phyloP scores from a whole-genome alignment of 352 stramenopile genomes.

The Phytophthora ramorum region DNA sequence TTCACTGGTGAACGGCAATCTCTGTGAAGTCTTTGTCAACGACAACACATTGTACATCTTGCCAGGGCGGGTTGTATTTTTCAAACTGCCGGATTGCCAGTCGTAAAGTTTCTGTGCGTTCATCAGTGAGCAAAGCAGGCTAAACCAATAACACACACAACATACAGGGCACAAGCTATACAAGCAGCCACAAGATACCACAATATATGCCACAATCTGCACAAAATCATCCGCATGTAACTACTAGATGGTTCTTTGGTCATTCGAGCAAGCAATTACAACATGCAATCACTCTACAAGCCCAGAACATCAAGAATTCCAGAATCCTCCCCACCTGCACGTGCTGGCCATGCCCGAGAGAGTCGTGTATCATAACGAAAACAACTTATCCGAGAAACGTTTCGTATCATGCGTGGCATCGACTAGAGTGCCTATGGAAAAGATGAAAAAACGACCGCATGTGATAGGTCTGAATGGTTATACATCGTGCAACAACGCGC shows the following conservation, averaged over 20 bases:
- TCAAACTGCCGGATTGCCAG: constrained; percentile 20
- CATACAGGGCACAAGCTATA: not conserved
- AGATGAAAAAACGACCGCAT: not conserved
- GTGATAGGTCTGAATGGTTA: not conserved
- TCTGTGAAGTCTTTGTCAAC: constrained; percentile 38
- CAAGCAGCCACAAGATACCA: constrained; percentile 1
- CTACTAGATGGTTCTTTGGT: not conserved
- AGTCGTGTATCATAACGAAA: constrained; percentile 24
- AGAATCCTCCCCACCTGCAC: constrained; percentile 14
- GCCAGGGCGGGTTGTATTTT: constrained; percentile 9
- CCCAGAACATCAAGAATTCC: no score
- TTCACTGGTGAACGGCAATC: constrained; percentile 9
- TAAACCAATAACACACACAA: constrained; percentile 3
- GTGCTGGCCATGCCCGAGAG: constrained; percentile 14
- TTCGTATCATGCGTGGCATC: constrained; percentile 22
- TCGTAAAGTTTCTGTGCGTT: constrained; percentile 3
- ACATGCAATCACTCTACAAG: not conserved
- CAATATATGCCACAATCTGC: constrained; percentile 5
- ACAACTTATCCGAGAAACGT: constrained; percentile 11
- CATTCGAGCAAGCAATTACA: not conserved
- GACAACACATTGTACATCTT: constrained; percentile 8
- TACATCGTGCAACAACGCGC: not conserved
- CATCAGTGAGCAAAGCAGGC: constrained; percentile 14
- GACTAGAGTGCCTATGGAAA: constrained; percentile 9
- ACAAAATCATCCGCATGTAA: not conserved